A percentile compares a stretch with the other conserved stretches of the same genome.
These are phyloP conservation scores for Dichotomopilus funicola DNA, from an alignment of 2,329 filamentous ascomycete species.

Conservation along the genomic window DNA sequence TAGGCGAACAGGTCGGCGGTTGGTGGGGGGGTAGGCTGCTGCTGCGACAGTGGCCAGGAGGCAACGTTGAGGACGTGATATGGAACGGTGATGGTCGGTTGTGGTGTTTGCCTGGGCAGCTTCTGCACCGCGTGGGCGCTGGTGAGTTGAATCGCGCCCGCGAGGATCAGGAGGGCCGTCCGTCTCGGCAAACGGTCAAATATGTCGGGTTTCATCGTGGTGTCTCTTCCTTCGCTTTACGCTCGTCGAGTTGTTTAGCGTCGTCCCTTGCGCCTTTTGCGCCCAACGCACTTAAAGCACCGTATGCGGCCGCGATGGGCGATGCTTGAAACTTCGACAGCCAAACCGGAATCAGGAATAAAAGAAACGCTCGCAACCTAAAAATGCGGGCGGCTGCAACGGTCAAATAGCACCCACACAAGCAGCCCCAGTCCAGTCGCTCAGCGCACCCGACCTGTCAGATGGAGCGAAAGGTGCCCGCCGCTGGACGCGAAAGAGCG, in stretches of 20 bases:
- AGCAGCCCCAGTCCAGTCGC: neutral
- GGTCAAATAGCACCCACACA: conserved; percentile 1
- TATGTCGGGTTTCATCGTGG: conserved; percentile 24
- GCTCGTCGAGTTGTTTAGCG: neutral
- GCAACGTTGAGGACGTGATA: conserved; percentile 28
- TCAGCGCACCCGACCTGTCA: neutral
- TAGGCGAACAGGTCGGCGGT: conserved; percentile 28
- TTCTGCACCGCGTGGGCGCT: conserved; percentile 22
- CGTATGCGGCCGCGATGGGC: neutral
- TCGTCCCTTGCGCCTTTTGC: neutral
- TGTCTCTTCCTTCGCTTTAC: neutral
- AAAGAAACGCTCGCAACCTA: neutral
- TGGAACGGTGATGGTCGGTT: conserved; percentile 26
- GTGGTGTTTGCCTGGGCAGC: conserved; percentile 20
- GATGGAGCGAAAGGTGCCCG: neutral
- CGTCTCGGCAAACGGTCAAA: conserved; percentile 27
- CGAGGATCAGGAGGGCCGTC: conserved; percentile 27
- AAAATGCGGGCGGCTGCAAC: neutral
- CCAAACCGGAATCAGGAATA: conserved; percentile 2
- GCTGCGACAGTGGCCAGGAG: conserved; percentile 25
- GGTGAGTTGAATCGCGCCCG: conserved; percentile 23
- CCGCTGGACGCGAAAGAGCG: neutral
- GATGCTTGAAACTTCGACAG: neutral
- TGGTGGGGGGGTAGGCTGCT: conserved; percentile 36
- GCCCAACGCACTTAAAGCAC: neutral